phyloP scores from a whole-genome alignment of 78 protist genomes.

The Pigoraptor vietnamica region DNA sequence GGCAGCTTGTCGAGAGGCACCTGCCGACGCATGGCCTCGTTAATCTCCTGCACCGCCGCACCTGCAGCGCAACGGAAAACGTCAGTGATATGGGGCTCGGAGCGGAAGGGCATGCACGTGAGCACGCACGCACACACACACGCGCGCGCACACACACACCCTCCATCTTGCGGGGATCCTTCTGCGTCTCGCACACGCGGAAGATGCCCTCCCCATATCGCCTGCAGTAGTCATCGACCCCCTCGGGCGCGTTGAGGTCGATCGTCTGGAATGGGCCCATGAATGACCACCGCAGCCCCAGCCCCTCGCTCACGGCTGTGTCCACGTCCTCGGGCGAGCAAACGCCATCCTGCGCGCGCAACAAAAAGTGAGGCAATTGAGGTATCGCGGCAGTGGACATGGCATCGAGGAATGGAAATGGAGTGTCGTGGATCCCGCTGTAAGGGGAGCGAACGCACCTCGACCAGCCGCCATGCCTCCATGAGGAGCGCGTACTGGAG shows the following conservation, averaged over 20 bases:
- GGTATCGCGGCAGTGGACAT: too few relatives aligned
- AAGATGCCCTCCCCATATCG: too few relatives aligned
- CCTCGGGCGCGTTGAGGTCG: slow-evolving; percentile 33
- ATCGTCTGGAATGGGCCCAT: slow-evolving; percentile 52
- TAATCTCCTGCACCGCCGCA: not conserved
- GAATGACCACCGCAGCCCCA: slow-evolving; percentile 41
- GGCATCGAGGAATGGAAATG: too few relatives aligned
- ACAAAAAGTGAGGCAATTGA: not conserved
- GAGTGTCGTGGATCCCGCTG: too few relatives aligned
- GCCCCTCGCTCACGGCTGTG: slow-evolving; percentile 2
- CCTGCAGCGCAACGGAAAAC: too few relatives aligned
- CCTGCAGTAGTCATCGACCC: too few relatives aligned
- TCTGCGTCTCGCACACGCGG: too few relatives aligned
- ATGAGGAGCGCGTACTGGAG: not conserved
- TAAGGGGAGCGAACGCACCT: not conserved
- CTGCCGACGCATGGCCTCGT: not conserved
- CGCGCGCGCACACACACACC: not conserved
- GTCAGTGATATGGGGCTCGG: too few relatives aligned
- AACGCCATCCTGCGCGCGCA: not conserved
- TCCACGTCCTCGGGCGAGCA: not conserved
- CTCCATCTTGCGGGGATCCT: not conserved
- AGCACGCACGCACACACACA: slow-evolving; percentile 1
- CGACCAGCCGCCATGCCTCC: not conserved
- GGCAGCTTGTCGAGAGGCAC: not conserved
- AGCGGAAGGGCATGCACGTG: too few relatives aligned